phyloP scores from a whole-genome alignment of 2,329 filamentous ascomycete species.

The Orbilia javanica region DNA sequence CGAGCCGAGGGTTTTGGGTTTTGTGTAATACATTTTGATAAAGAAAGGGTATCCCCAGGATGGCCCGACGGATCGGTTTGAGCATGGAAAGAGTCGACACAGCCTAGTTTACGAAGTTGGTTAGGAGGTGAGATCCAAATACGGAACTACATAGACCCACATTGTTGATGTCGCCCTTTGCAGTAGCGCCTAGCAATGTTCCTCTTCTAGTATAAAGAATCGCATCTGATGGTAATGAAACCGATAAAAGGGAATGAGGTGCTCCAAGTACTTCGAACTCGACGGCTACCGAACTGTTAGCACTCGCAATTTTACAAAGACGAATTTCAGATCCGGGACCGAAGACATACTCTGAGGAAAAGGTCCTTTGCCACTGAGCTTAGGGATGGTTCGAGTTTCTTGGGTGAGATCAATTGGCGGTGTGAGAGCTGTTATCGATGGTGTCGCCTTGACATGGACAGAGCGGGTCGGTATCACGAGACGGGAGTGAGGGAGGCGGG shows the following conservation, averaged over 20 bases:
- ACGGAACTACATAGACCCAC: constrained; percentile 67
- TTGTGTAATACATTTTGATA: constrained; percentile 75
- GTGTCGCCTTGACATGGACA: constrained; percentile 62
- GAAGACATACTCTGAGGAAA: constrained; percentile 61
- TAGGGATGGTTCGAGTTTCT: constrained; percentile 62
- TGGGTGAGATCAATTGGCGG: constrained; percentile 61
- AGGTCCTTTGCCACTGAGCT: constrained; percentile 61
- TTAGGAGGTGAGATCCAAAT: constrained; percentile 22
- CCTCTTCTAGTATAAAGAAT: constrained; percentile 92
- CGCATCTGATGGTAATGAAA: constrained; percentile 91
- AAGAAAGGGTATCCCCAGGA: constrained; percentile 90
- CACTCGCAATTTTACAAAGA: neutral
- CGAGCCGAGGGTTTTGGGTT: neutral
- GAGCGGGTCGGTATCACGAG: constrained; percentile 48
- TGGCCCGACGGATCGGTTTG: constrained; percentile 82
- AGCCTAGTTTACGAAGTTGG: constrained; percentile 70
- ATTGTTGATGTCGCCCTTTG: constrained; percentile 91
- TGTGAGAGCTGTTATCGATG: constrained; percentile 60
- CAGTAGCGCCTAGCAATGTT: constrained; percentile 78
- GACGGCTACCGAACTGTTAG: constrained; percentile 75
- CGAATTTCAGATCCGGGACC: neutral
- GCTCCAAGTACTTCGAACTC: constrained; percentile 92
- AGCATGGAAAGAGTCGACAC: constrained; percentile 90
- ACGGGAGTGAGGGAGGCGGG: constrained; percentile 19
- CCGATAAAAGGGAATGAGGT: constrained; percentile 92